Evolutionary conservation across 1,284 basidiomycete species (phyloP).

Genomic region (Trichosporon sp.): DNA sequence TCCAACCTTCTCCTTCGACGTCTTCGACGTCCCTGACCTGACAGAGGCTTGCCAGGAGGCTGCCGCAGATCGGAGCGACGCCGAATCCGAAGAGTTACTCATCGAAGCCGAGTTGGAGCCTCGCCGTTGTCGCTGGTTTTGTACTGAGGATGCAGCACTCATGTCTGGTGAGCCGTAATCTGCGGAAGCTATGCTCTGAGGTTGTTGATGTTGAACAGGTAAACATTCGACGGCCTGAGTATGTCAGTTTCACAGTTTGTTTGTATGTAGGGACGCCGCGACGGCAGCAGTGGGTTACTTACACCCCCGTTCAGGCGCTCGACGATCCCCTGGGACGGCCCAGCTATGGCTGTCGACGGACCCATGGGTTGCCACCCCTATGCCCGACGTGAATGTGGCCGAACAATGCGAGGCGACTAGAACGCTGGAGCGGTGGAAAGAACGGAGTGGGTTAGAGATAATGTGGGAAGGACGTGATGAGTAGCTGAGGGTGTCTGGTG

Average conservation of each 20-base stretch:
- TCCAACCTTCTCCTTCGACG: slow-evolving; percentile 3
- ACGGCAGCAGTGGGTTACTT: neutral
- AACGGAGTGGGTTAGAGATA: neutral
- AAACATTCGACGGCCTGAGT: slow-evolving; percentile 3
- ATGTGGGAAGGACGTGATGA: slow-evolving; percentile 1
- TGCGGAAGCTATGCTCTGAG: neutral
- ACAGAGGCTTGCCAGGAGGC: slow-evolving; percentile 7
- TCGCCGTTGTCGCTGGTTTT: neutral
- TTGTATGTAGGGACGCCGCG: neutral
- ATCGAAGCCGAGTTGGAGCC: slow-evolving; percentile 6
- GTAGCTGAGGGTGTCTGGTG: slow-evolving; percentile 11
- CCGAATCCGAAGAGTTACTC: slow-evolving; percentile 7
- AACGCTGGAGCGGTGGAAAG: neutral
- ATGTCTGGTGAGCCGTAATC: neutral
- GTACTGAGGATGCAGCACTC: slow-evolving; percentile 8
- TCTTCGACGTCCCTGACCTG: slow-evolving; percentile 5
- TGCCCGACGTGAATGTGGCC: neutral
- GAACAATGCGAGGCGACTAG: neutral
- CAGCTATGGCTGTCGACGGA: neutral
- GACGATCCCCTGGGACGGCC: neutral
- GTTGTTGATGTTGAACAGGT: neutral
- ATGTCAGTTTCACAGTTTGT: neutral
- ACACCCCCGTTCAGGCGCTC: slow-evolving; percentile 3
- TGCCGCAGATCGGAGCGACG: slow-evolving; percentile 6
- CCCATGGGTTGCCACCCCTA: slow-evolving; percentile 1